Conservation (phyloP, 2,329 filamentous ascomycete species). For the Atkinsonella hypoxylon region DNA sequence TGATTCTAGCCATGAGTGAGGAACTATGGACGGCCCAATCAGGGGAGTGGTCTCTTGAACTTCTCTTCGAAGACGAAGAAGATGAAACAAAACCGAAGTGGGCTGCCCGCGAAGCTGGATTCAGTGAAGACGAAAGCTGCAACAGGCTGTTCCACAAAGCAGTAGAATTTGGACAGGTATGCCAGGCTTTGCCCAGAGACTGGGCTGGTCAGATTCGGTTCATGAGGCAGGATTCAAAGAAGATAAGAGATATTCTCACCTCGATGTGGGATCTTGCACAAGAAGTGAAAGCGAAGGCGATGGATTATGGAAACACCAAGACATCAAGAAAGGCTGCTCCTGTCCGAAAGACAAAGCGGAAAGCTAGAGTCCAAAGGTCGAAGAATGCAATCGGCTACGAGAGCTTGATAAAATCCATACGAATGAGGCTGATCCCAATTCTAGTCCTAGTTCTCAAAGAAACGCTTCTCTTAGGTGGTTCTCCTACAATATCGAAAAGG, state of each 20-base stretch:
- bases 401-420: slow-evolving; percentile 7
- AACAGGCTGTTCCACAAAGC: background rate
- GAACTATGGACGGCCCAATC: background rate
- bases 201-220: background rate
- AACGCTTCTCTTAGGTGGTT: slow-evolving; percentile 12
- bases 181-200: background rate
- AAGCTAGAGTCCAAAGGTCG: background rate
- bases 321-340: background rate
- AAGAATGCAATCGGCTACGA: background rate
- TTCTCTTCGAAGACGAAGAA: background rate
- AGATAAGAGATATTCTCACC: background rate
- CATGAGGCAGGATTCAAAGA: background rate
- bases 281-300: background rate
- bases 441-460: slow-evolving; percentile 13
- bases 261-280: background rate
- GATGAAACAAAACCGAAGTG: background rate
- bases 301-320: too few relatives aligned
- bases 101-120: background rate
- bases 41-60: slow-evolving; percentile 2
- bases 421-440: slow-evolving; percentile 14
- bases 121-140: background rate
- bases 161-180: background rate
- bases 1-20: slow-evolving; percentile 2
- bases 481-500: background rate
- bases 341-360: background rate